A percentile compares a stretch with the other conserved stretches of the same genome.
Evolutionary conservation across 1,284 basidiomycete genomes (phyloP).

Genomic region (Thecaphora thlaspeos): DNA sequence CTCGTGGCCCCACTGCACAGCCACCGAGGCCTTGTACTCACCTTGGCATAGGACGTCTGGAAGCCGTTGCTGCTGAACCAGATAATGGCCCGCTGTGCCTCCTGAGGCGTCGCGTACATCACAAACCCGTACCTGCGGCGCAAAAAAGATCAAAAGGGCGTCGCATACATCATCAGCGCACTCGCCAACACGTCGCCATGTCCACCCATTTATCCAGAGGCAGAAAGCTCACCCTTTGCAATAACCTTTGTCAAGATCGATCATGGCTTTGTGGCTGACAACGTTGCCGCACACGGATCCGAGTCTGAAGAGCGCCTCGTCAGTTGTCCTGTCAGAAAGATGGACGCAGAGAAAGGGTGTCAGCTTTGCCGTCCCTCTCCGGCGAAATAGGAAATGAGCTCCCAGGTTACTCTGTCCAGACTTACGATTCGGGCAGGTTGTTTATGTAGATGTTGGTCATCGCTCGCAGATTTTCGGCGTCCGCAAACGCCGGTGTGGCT

Average conservation of each 20-base stretch:
- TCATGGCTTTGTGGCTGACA: constrained; percentile 51
- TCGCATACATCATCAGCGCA: too few relatives aligned
- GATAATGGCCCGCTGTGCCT: constrained; percentile 36
- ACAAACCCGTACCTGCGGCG: constrained; percentile 36
- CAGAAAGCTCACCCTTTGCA: constrained; percentile 42
- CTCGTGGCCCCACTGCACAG: too few relatives aligned
- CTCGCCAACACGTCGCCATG: too few relatives aligned
- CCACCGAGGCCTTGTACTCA: too few relatives aligned
- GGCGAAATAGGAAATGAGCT: background rate
- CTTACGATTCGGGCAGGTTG: constrained; percentile 39
- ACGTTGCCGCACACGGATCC: constrained; percentile 45
- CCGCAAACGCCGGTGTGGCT: background rate
- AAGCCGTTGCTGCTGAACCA: constrained; percentile 38
- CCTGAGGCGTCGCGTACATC: constrained; percentile 39
- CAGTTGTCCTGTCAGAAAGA: constrained; percentile 26
- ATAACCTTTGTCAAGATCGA: constrained; percentile 42
- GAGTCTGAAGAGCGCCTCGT: constrained; percentile 35
- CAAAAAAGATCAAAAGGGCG: too few relatives aligned
- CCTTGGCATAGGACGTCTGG: constrained; percentile 41
- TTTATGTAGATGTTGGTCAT: constrained; percentile 48
- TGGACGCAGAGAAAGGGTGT: background rate
- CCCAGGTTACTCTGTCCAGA: background rate
- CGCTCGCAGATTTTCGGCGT: background rate
- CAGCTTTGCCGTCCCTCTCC: background rate
- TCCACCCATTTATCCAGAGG: constrained; percentile 2